Conservation (phyloP, 805 yeast genomes). For the Jamesozyma spencerorum region DNA sequence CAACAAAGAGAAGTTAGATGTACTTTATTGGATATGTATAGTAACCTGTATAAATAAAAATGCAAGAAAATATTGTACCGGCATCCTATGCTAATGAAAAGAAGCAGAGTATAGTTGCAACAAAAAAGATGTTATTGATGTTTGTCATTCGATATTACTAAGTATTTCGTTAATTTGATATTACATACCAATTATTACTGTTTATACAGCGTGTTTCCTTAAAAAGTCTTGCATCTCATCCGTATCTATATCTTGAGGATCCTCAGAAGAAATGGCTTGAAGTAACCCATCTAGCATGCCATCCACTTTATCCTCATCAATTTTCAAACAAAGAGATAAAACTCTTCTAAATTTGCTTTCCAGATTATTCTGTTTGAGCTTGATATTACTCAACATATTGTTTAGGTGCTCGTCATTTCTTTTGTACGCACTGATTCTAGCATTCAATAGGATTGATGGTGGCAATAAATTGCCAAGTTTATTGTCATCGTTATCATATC, state of each 20-base stretch:
- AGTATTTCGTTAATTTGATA: too few species aligned
- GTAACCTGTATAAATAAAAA: too few species aligned
- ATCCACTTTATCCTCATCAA: conserved; percentile 72
- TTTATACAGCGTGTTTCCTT: conserved; percentile 36
- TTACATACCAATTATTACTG: too few species aligned
- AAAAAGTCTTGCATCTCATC: conserved; percentile 41
- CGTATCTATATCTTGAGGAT: conserved; percentile 58
- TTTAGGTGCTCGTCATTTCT: conserved; percentile 54
- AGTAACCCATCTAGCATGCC: conserved; percentile 72
- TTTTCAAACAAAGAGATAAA: conserved; percentile 83
- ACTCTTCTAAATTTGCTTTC: conserved; percentile 80
- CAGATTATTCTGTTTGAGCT: conserved; percentile 44
- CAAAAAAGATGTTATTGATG: too few species aligned
- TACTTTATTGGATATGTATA: too few species aligned
- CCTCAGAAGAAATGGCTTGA: conserved; percentile 78
- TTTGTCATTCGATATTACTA: too few species aligned
- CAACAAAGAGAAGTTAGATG: conserved; percentile 18
- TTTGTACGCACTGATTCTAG: conserved; percentile 73
- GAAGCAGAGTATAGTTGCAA: too few species aligned
- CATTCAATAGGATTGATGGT: conserved; percentile 44
- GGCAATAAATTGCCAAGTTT: conserved; percentile 24
- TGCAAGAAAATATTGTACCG: too few species aligned
- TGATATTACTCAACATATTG: conserved; percentile 43
- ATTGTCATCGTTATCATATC: conserved; percentile 8
- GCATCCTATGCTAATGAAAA: too few species aligned